phyloP scores from a whole-genome alignment of 495 filamentous ascomycete genomes.

The Neurospora tetrasperma region DNA sequence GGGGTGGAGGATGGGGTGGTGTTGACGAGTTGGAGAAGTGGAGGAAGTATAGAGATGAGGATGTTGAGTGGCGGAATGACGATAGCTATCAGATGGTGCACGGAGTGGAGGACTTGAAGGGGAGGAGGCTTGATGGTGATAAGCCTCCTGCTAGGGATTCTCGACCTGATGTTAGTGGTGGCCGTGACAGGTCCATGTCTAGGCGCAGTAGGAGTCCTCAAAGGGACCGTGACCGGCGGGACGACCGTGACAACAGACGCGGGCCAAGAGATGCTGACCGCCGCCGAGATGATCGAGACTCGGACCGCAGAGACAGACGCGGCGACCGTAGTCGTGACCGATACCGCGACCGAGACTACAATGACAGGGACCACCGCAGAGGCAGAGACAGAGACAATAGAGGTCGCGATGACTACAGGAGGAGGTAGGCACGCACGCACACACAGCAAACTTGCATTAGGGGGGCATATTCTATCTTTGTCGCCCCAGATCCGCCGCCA shows the following conservation, averaged over 20 bases:
- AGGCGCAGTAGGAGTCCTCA: slow-evolving; percentile 2
- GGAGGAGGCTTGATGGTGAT: slow-evolving; percentile 30
- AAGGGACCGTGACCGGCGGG: slow-evolving; percentile 4
- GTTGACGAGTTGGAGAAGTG: slow-evolving; percentile 78
- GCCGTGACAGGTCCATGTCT: slow-evolving; percentile 6
- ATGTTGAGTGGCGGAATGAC: slow-evolving; percentile 33
- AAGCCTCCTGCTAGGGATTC: slow-evolving; percentile 1
- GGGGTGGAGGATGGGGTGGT: slow-evolving; percentile 78
- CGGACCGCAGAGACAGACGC: slow-evolving; percentile 16
- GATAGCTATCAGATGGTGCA: slow-evolving; percentile 71
- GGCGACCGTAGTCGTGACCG: slow-evolving; percentile 16
- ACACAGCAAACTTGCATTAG: not conserved
- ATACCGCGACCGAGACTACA: slow-evolving; percentile 11
- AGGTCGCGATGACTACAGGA: slow-evolving; percentile 10
- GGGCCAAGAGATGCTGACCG: slow-evolving; percentile 3
- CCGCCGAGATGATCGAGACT: not conserved
- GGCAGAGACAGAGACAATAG: slow-evolving; percentile 14
- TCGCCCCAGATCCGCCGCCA: not conserved
- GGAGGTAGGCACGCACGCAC: not conserved
- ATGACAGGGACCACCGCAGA: slow-evolving; percentile 10
- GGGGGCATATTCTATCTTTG: not conserved
- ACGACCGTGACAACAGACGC: not conserved
- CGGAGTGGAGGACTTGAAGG: slow-evolving; percentile 57
- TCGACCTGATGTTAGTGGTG: slow-evolving; percentile 2
- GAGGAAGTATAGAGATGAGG: slow-evolving; percentile 73